Conservation (phyloP, 139 green algal genomes). For the Mesotaenium endlicherianum region DNA sequence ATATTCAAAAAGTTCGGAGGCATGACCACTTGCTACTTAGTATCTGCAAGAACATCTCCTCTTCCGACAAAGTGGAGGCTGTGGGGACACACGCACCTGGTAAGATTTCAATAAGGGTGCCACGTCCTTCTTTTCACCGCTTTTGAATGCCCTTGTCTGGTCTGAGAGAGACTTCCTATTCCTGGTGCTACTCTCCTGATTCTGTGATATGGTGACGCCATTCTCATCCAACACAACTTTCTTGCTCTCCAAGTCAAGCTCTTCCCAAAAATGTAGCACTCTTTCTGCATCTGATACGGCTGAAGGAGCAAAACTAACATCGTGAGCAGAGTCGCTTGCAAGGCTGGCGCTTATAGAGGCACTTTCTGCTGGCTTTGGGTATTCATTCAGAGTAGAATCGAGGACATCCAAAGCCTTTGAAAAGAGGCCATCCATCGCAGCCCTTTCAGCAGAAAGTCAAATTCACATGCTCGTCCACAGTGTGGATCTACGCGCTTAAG, state of each 20-base stretch:
- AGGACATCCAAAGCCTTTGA: conserved; percentile 27
- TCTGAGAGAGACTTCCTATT: conserved; percentile 63
- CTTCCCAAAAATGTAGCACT: conserved; percentile 40
- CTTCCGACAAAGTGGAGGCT: too few species aligned
- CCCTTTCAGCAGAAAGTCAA: neutral
- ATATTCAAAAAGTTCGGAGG: too few species aligned
- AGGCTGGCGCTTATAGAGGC: neutral
- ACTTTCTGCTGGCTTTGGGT: conserved; percentile 6
- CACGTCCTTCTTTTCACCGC: conserved; percentile 45
- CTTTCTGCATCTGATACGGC: conserved; percentile 9
- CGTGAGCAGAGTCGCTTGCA: neutral
- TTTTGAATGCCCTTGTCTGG: conserved; percentile 55
- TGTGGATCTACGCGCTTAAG: too few species aligned
- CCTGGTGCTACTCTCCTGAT: conserved; percentile 70
- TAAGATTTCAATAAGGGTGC: conserved; percentile 77
- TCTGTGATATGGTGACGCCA: conserved; percentile 71
- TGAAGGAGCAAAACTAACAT: neutral
- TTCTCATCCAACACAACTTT: conserved; percentile 73
- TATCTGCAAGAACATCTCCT: too few species aligned
- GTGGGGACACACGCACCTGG: too few species aligned
- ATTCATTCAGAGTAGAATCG: conserved; percentile 42
- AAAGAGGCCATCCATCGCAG: conserved; percentile 34
- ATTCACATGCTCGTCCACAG: neutral
- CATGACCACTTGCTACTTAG: too few species aligned
- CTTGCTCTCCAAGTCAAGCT: conserved; percentile 71